A percentile compares a stretch with the other conserved stretches of the same genome.
These are phyloP conservation scores for Gossypium longicalyx DNA, from an alignment of 345 rosid genomes.

Conservation along the genomic window DNA sequence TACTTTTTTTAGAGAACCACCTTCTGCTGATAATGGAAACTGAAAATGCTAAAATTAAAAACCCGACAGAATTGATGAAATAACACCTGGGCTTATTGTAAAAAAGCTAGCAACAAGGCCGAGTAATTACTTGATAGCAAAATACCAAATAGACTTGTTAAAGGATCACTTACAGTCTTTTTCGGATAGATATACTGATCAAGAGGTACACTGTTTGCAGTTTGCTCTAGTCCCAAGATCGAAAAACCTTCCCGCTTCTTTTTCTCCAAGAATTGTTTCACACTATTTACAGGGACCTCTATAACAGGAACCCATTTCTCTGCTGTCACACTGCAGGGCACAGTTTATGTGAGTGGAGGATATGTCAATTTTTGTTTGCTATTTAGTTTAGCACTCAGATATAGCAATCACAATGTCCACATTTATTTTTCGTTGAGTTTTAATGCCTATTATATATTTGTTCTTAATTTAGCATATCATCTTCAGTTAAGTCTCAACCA, in stretches of 20 bases:
- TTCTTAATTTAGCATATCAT: constrained; percentile 14
- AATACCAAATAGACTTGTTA: background rate
- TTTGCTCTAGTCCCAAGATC: constrained; percentile 88
- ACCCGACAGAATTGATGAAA: background rate
- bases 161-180: constrained; percentile 52
- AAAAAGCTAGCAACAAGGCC: background rate
- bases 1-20: background rate
- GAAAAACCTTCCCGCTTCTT: constrained; percentile 89
- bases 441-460: constrained; percentile 12
- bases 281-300: constrained; percentile 79
- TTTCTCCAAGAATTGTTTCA: constrained; percentile 69
- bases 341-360: constrained; percentile 1
- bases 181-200: constrained; percentile 65
- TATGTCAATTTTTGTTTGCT: background rate
- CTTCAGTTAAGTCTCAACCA: too few species aligned
- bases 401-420: background rate
- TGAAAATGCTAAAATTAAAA: background rate
- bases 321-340: constrained; percentile 72
- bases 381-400: background rate
- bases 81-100: background rate
- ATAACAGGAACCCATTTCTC: constrained; percentile 94
- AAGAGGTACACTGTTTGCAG: constrained; percentile 79
- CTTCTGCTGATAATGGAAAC: background rate
- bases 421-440: constrained; percentile 6
- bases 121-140: background rate